Conservation (phyloP, 2,329 filamentous ascomycete genomes). For the Fulvia fulva region DNA sequence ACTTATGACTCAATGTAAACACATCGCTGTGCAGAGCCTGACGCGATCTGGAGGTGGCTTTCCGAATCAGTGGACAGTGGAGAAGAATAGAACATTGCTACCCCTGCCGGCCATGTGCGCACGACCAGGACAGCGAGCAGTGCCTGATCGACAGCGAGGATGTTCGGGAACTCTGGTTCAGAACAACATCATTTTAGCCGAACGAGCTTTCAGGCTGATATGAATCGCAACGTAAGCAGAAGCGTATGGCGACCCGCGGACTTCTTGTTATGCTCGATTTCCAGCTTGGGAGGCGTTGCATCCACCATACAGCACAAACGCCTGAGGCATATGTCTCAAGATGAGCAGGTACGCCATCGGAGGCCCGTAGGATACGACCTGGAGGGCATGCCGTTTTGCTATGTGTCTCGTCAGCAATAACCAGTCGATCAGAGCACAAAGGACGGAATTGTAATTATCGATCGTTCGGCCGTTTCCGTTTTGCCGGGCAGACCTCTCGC, state of each 20-base stretch:
- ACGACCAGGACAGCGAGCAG: neutral
- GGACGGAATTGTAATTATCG: too few species aligned
- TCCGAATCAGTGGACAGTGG: neutral
- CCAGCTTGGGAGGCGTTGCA: too few species aligned
- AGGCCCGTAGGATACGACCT: too few species aligned
- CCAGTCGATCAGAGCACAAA: too few species aligned
- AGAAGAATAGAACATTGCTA: neutral
- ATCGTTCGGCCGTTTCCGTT: too few species aligned
- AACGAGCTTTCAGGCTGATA: neutral
- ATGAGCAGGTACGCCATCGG: too few species aligned
- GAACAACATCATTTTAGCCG: neutral
- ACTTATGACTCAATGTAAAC: neutral
- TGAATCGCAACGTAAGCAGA: neutral
- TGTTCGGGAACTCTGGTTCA: neutral
- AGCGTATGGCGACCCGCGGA: neutral
- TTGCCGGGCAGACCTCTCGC: too few species aligned
- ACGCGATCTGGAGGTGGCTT: neutral
- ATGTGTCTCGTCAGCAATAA: too few species aligned
- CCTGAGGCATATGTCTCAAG: too few species aligned
- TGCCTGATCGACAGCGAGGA: neutral
- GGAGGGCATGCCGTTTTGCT: too few species aligned
- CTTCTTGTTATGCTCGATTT: neutral
- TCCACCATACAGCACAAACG: too few species aligned
- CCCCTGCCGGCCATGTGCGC: neutral
- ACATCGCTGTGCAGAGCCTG: neutral